Evolutionary conservation across 2,329 filamentous ascomycete genomes (phyloP).

Genomic region (Meredithiella fracta): DNA sequence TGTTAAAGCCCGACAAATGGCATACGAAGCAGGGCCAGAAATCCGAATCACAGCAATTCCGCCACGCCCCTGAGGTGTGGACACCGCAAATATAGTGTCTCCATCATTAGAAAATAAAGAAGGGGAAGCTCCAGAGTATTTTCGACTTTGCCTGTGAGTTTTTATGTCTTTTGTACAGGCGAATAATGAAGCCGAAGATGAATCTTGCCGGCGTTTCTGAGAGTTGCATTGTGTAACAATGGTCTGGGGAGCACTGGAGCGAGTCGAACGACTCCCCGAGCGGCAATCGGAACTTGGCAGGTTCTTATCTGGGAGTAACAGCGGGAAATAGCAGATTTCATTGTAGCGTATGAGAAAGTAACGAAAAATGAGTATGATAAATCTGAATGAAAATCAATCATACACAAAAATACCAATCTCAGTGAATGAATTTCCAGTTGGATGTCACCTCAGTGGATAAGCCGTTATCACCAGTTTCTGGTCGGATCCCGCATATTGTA

Average conservation of each 20-base stretch:
- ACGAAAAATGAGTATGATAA: too few species aligned
- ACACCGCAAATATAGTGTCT: slow-evolving; percentile 81
- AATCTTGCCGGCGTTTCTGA: neutral
- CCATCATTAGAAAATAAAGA: slow-evolving; percentile 16
- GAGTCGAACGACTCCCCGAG: neutral
- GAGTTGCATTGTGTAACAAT: neutral
- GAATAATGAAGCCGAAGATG: too few species aligned
- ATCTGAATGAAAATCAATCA: too few species aligned
- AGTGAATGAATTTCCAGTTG: too few species aligned
- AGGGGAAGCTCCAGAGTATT: neutral
- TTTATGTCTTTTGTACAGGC: too few species aligned
- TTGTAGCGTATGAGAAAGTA: too few species aligned
- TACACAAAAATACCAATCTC: too few species aligned
- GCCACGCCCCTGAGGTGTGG: slow-evolving; percentile 67
- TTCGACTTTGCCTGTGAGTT: neutral
- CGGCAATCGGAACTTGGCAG: neutral
- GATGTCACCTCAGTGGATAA: neutral
- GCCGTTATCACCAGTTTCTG: neutral
- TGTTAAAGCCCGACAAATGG: slow-evolving; percentile 38
- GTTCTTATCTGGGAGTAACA: neutral
- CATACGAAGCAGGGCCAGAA: slow-evolving; percentile 55
- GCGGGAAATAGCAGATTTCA: too few species aligned
- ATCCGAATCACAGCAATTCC: slow-evolving; percentile 83
- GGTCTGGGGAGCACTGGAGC: neutral
- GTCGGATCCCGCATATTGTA: neutral